Conservation (phyloP, 805 yeast genomes). For the Starmera pachycereana region DNA sequence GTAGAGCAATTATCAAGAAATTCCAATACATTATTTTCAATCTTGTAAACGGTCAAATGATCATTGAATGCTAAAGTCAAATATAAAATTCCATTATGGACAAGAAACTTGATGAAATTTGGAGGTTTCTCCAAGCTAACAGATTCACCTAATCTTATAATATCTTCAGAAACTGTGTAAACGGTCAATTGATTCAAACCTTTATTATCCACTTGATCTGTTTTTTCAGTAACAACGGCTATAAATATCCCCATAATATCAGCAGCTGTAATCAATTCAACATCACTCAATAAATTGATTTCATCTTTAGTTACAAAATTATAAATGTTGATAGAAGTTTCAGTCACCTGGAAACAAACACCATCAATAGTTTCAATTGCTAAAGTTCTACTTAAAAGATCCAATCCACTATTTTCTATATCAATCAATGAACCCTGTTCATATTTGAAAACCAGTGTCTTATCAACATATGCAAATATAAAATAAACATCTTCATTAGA, state of each 20-base stretch:
- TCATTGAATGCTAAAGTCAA: constrained; percentile 4
- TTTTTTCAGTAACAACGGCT: constrained; percentile 4
- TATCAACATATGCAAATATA: constrained; percentile 28
- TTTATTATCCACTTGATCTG: neutral
- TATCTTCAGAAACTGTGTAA: constrained; percentile 6
- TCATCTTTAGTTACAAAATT: constrained; percentile 8
- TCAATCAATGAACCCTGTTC: constrained; percentile 20
- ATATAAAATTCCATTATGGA: constrained; percentile 1
- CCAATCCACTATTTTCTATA: constrained; percentile 12
- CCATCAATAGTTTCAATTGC: constrained; percentile 7
- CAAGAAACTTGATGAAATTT: constrained; percentile 12
- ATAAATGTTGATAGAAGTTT: constrained; percentile 10
- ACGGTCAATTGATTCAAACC: neutral
- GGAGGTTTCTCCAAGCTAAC: constrained; percentile 2
- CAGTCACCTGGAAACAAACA: constrained; percentile 16
- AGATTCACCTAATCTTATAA: constrained; percentile 2
- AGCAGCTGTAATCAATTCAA: constrained; percentile 6
- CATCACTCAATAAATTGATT: constrained; percentile 2
- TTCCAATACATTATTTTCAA: neutral
- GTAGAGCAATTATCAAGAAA: neutral
- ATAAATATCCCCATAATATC: constrained; percentile 11
- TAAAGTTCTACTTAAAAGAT: constrained; percentile 7
- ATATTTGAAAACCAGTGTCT: constrained; percentile 26
- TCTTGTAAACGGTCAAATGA: constrained; percentile 1
- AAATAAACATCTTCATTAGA: constrained; percentile 16